These are phyloP conservation scores for Chalciporus piperatus DNA, from an alignment of 768 basidiomycete species.

Conservation along the genomic window DNA sequence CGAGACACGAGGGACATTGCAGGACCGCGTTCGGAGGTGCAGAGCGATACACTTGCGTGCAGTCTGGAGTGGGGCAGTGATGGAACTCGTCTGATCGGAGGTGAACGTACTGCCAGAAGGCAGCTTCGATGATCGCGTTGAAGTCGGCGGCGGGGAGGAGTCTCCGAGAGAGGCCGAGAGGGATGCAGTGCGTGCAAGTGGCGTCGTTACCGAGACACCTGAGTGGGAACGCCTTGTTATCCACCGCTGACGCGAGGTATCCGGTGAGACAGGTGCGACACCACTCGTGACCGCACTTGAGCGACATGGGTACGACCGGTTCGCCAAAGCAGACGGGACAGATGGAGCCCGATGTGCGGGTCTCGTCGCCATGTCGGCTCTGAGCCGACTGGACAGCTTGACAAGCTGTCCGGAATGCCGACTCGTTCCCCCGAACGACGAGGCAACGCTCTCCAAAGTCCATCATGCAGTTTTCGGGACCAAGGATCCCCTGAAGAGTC, in stretches of 20 bases:
- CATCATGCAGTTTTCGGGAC: slow-evolving; percentile 54
- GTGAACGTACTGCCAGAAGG: slow-evolving; percentile 62
- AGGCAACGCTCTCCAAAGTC: slow-evolving; percentile 44
- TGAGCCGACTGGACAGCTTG: slow-evolving; percentile 41
- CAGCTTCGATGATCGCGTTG: slow-evolving; percentile 51
- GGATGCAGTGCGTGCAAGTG: slow-evolving; percentile 54
- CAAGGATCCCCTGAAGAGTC: slow-evolving; percentile 47
- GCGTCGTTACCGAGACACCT: slow-evolving; percentile 66
- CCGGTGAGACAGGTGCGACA: slow-evolving; percentile 59
- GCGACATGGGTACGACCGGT: slow-evolving; percentile 46
- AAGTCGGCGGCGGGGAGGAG: slow-evolving; percentile 54
- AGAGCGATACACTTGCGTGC: slow-evolving; percentile 67
- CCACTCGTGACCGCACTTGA: slow-evolving; percentile 67
- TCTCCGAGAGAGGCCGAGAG: slow-evolving; percentile 48
- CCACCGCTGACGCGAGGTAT: slow-evolving; percentile 58
- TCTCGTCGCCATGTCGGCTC: slow-evolving; percentile 28
- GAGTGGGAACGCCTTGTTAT: slow-evolving; percentile 65
- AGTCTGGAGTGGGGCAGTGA: slow-evolving; percentile 80
- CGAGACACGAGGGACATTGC: slow-evolving; percentile 69
- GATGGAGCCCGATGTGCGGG: slow-evolving; percentile 16
- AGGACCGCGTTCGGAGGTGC: slow-evolving; percentile 48
- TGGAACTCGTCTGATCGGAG: slow-evolving; percentile 59
- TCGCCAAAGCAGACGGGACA: slow-evolving; percentile 75
- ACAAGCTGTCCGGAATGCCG: slow-evolving; percentile 33
- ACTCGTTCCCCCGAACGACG: slow-evolving; percentile 53